Evolutionary conservation across 768 basidiomycete species (phyloP), one percentile per base, ranked within the genome.

Genomic region (Multifurca ochricompacta): DNA sequence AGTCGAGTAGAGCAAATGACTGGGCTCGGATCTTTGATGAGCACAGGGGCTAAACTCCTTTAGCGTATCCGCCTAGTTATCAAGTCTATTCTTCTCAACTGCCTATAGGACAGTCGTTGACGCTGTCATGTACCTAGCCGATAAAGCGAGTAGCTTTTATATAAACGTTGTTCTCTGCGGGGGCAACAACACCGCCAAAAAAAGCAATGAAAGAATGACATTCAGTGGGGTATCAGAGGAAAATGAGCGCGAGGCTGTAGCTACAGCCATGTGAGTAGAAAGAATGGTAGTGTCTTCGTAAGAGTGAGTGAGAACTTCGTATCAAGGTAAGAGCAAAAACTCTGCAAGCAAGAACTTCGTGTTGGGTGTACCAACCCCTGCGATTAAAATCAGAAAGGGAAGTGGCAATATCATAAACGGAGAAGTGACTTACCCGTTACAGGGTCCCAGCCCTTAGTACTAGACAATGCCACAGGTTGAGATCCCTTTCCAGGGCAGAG

Each of bases 301-400:
- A 43, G 11, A n/a, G n/a, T n/a, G n/a, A n/a, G 18, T 4, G 23
- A 2, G 7, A 23, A 36, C 21, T n/a, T 19, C 19, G 3, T 21
- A 39, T 49, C 34, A 54, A n/a, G 40, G 53, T 19, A 50, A 34
- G 27, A 3, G 9, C 18, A 54, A 18, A n/a, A 35, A 14, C 31
- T 6, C 23, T 3, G 16, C 9, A 16, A 54, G 40, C 8, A 55
- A 31, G 8, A 2, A 3, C 3, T 14, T 21, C 48, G 23, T 36
- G 11, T 51, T 56, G 23, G 32, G 42, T 6, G 54, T 56, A 28
- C 54, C 54, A 5, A 56, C 42, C 7, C 54, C 54, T 56, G 41
- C 25, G 13, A 10, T 28, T 21, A 10, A 9, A 3, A 27, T 56
- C 28, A 56, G 36, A 42, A 21, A 44, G 14, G 13, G 3, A 25